Conservation (phyloP, 108 stramenopile species). For the Seminavis robusta region DNA sequence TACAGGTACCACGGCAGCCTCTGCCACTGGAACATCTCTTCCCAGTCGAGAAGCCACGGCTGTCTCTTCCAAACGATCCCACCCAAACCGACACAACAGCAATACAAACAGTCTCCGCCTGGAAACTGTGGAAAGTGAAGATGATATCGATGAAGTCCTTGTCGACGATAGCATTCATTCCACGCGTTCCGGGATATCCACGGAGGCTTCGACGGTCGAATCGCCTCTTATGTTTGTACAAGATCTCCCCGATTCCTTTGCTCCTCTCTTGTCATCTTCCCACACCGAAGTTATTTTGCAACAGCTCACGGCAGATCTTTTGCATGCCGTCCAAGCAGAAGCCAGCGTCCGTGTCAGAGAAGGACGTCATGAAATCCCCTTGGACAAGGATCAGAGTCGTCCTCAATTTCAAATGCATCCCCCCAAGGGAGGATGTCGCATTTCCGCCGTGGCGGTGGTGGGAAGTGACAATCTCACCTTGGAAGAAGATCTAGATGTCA, state of each 20-base stretch:
- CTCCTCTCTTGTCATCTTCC: conserved; percentile 78
- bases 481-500: conserved; percentile 70
- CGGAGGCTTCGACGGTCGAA: too few relatives aligned
- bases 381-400: conserved; percentile 71
- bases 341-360: conserved; percentile 53
- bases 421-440: conserved; percentile 50
- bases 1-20: conserved; percentile 1
- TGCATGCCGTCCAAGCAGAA: conserved; percentile 68
- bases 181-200: too few relatives aligned
- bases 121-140: background rate
- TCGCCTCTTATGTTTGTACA: background rate
- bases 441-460: conserved; percentile 47
- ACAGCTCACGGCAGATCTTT: conserved; percentile 72
- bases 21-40: background rate
- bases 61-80: too few relatives aligned
- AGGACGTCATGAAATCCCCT: conserved; percentile 72
- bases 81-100: too few relatives aligned
- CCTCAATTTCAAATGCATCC: conserved; percentile 75
- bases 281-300: conserved; percentile 65
- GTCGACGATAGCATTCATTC: background rate
- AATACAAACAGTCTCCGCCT: background rate
- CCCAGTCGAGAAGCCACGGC: background rate
- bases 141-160: background rate
- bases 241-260: conserved; percentile 84
- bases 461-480: conserved; percentile 64